Evolutionary conservation across 2,329 filamentous ascomycete genomes (phyloP).

Genomic region (Ophiocordyceps sinensis): DNA sequence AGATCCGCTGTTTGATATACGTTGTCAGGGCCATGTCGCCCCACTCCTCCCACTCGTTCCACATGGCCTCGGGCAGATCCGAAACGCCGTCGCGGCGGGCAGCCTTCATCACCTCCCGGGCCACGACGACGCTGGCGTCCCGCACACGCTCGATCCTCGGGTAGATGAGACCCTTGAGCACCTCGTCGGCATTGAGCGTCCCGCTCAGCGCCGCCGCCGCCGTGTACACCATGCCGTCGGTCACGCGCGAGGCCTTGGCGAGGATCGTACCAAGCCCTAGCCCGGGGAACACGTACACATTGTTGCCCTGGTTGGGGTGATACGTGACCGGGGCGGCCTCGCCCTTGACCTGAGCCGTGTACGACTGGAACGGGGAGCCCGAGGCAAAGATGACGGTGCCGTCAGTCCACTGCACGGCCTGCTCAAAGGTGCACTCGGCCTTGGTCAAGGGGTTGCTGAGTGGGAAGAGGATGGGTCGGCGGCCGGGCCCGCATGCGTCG

Average conservation of each 20-base stretch:
- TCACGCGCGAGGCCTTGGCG: slow-evolving; percentile 72
- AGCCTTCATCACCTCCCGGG: slow-evolving; percentile 84
- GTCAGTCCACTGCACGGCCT: slow-evolving; percentile 80
- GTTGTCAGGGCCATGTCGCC: slow-evolving; percentile 46
- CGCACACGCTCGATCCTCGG: slow-evolving; percentile 82
- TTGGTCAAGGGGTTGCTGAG: slow-evolving; percentile 93
- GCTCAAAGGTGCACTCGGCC: slow-evolving; percentile 94
- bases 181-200: slow-evolving; percentile 67
- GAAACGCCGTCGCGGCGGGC: slow-evolving; percentile 73
- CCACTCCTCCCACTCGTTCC: slow-evolving; percentile 61
- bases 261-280: slow-evolving; percentile 89
- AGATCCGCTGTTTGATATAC: slow-evolving; percentile 46
- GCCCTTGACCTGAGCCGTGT: slow-evolving; percentile 46
- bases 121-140: slow-evolving; percentile 74
- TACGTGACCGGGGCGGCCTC: slow-evolving; percentile 47
- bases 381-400: slow-evolving; percentile 88
- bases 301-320: slow-evolving; percentile 73
- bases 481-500: slow-evolving; percentile 50
- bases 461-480: slow-evolving; percentile 84
- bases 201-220: slow-evolving; percentile 70
- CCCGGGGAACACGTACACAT: slow-evolving; percentile 90
- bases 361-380: slow-evolving; percentile 75
- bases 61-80: slow-evolving; percentile 49
- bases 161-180: slow-evolving; percentile 75
- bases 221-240: slow-evolving; percentile 93